A percentile compares a stretch with the other conserved stretches of the same genome.
These are phyloP conservation scores for Podospora appendiculata DNA, from an alignment of 495 filamentous ascomycete species.

Conservation along the genomic window DNA sequence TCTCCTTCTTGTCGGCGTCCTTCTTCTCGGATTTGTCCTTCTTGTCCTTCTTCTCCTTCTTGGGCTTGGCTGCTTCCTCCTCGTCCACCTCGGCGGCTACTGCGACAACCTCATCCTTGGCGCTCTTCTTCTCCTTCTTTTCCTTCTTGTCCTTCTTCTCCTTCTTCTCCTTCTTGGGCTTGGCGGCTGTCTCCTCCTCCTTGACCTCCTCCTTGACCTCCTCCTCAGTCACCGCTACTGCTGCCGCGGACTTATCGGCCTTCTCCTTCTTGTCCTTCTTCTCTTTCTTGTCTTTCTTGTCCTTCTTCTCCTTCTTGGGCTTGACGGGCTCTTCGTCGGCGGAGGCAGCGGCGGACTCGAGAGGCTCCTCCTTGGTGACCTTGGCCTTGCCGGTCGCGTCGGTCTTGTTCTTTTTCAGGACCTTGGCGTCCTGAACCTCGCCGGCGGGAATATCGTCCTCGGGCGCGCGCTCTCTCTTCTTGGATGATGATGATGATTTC, in stretches of 20 bases:
- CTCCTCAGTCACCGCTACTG: too few relatives aligned
- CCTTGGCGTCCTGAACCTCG: constrained; percentile 1
- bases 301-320: constrained; percentile 35
- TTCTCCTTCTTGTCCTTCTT: constrained; percentile 31
- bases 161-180: constrained; percentile 29
- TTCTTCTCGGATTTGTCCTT: neutral
- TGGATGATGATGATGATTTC: constrained; percentile 15
- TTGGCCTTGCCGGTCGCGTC: constrained; percentile 24
- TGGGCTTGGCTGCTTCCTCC: constrained; percentile 10
- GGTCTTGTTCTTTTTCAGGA: constrained; percentile 29
- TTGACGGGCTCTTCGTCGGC: constrained; percentile 19
- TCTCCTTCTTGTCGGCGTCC: constrained; percentile 11
- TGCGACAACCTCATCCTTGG: constrained; percentile 4
- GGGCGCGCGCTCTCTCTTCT: constrained; percentile 23
- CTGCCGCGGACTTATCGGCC: too few relatives aligned
- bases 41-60: constrained; percentile 13
- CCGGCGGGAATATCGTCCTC: constrained; percentile 22
- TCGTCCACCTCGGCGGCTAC: neutral
- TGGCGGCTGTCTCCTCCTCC: constrained; percentile 27
- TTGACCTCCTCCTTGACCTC: constrained; percentile 15
- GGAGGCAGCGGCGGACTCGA: constrained; percentile 14
- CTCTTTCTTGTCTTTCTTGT: constrained; percentile 38
- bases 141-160: constrained; percentile 19
- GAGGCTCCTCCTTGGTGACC: constrained; percentile 28
- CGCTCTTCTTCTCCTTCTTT: constrained; percentile 35